These are phyloP conservation scores for Xylariaceae sp. DNA, from an alignment of 2,329 filamentous ascomycete genomes.

Conservation along the genomic window DNA sequence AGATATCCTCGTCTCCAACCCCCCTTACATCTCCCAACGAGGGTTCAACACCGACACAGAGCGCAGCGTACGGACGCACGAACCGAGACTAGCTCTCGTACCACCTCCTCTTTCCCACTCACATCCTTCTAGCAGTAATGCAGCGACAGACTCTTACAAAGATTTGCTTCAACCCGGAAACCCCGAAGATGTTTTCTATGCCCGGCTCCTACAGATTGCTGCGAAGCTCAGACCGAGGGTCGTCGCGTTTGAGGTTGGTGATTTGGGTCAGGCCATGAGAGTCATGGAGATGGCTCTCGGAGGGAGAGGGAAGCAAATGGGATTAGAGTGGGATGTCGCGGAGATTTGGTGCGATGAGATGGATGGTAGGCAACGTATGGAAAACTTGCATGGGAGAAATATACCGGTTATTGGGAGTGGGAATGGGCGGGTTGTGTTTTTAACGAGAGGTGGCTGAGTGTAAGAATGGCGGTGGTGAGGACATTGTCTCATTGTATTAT, in stretches of 20 bases:
- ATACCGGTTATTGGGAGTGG: constrained; percentile 48
- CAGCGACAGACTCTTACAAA: neutral
- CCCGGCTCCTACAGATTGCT: constrained; percentile 58
- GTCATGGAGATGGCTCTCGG: constrained; percentile 51
- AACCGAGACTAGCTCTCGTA: constrained; percentile 79
- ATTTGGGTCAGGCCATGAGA: constrained; percentile 63
- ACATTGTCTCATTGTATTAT: too few relatives aligned
- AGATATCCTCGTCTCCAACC: constrained; percentile 81
- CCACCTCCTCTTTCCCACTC: constrained; percentile 30
- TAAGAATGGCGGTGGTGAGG: neutral
- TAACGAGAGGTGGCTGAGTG: neutral
- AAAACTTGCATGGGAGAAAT: constrained; percentile 21
- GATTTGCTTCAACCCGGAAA: constrained; percentile 5
- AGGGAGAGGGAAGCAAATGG: neutral
- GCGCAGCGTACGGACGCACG: constrained; percentile 75
- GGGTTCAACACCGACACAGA: constrained; percentile 63
- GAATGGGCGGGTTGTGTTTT: constrained; percentile 46
- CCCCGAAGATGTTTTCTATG: constrained; percentile 63
- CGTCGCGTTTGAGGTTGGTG: constrained; percentile 70
- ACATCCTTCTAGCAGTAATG: neutral
- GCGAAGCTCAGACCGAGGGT: constrained; percentile 48
- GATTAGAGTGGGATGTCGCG: constrained; percentile 38
- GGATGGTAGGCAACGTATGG: constrained; percentile 34
- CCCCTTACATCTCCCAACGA: constrained; percentile 77
- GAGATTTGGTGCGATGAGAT: constrained; percentile 75